A percentile compares a stretch with the other conserved stretches of the same genome.
Conservation (phyloP, 495 filamentous ascomycete species). For the Penicillium soppii region DNA sequence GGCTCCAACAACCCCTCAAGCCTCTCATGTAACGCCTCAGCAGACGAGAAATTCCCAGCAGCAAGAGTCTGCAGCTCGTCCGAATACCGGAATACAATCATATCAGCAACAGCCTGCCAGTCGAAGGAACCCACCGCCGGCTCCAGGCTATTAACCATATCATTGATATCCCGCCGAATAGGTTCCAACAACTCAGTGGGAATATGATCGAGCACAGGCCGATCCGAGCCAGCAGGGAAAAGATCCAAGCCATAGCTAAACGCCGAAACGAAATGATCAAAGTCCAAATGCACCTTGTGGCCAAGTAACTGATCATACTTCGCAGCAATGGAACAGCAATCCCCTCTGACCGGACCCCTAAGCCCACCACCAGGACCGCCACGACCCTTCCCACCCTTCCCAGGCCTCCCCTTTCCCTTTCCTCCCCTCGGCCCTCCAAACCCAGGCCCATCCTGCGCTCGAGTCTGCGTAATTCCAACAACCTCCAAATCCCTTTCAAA, state of each 20-base stretch:
- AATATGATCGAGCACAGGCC: conserved; percentile 1
- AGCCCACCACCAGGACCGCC: background rate
- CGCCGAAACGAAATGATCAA: conserved; percentile 24
- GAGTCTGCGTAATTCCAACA: background rate
- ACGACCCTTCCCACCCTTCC: background rate
- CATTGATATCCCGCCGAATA: conserved; percentile 1
- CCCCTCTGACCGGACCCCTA: background rate
- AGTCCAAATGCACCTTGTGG: conserved; percentile 44
- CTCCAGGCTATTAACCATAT: background rate
- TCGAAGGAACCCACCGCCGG: background rate
- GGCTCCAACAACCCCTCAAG: background rate
- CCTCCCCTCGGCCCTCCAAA: background rate
- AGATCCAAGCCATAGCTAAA: background rate
- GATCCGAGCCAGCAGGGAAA: background rate
- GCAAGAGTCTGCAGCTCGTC: background rate
- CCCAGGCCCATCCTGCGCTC: background rate
- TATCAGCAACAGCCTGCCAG: conserved; percentile 7
- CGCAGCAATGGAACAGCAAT: background rate
- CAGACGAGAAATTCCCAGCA: background rate
- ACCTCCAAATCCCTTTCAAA: conserved; percentile 1
- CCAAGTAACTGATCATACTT: conserved; percentile 31
- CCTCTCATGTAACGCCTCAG: background rate
- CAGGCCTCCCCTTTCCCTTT: background rate
- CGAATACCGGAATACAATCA: conserved; percentile 7
- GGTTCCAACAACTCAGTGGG: background rate